phyloP scores from a whole-genome alignment of 2,329 filamentous ascomycete species.

The Chaetomium sp. region DNA sequence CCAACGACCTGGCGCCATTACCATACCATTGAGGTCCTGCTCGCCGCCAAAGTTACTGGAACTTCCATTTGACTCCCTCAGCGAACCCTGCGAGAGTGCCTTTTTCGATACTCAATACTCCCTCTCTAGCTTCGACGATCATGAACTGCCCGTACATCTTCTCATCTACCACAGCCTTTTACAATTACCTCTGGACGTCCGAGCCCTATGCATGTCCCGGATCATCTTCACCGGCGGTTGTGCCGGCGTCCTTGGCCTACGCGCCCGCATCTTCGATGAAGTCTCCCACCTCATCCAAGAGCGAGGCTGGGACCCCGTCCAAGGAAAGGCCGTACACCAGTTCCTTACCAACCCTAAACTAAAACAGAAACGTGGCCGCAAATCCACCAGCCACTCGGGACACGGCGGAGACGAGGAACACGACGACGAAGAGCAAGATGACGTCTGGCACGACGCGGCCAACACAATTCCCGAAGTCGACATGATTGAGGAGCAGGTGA shows the following conservation, averaged over 20 bases:
- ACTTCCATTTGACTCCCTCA: slow-evolving; percentile 62
- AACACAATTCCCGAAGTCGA: slow-evolving; percentile 45
- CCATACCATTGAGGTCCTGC: slow-evolving; percentile 42
- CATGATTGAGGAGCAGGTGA: slow-evolving; percentile 52
- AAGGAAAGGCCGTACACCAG: slow-evolving; percentile 59
- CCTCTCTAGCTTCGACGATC: slow-evolving; percentile 65
- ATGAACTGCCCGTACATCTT: slow-evolving; percentile 72
- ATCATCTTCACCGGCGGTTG: slow-evolving; percentile 82
- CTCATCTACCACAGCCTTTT: slow-evolving; percentile 73
- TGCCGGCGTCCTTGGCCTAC: slow-evolving; percentile 71
- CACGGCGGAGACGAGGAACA: slow-evolving; percentile 13
- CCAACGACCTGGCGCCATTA: slow-evolving; percentile 27
- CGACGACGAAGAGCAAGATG: slow-evolving; percentile 29
- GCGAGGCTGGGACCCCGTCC: slow-evolving; percentile 71
- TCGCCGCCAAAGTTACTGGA: slow-evolving; percentile 49
- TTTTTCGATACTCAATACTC: slow-evolving; percentile 58
- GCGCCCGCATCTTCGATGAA: slow-evolving; percentile 69
- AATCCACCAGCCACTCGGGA: slow-evolving; percentile 21
- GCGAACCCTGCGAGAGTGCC: slow-evolving; percentile 66
- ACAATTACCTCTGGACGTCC: slow-evolving; percentile 71
- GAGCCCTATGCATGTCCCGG: slow-evolving; percentile 79
- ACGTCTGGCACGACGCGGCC: slow-evolving; percentile 36
- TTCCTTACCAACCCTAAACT: slow-evolving; percentile 41
- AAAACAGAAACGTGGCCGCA: slow-evolving; percentile 27
- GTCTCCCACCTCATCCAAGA: slow-evolving; percentile 58